Evolutionary conservation across 2,329 filamentous ascomycete species (phyloP).

Genomic region (Raffaelea arxii): DNA sequence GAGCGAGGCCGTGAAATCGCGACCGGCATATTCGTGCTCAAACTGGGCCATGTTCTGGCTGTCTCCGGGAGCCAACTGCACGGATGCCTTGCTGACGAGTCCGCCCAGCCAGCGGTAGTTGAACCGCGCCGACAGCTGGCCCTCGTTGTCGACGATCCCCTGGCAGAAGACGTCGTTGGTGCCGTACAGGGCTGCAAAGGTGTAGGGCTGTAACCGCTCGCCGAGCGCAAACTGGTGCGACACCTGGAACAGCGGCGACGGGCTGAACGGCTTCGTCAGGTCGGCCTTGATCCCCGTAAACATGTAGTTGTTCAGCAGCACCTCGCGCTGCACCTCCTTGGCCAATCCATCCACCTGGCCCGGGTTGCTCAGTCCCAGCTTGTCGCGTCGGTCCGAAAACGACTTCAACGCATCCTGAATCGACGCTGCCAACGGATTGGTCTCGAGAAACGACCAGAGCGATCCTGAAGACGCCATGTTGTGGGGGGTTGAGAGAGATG

Average conservation of each 20-base stretch:
- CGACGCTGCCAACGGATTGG: conserved; percentile 62
- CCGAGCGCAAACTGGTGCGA: conserved; percentile 96
- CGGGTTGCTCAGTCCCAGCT: conserved; percentile 83
- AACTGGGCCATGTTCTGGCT: conserved; percentile 83
- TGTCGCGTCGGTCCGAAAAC: conserved; percentile 77
- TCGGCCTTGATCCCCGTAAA: conserved; percentile 95
- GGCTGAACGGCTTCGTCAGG: conserved; percentile 91
- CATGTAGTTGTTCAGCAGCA: conserved; percentile 92
- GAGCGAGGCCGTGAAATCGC: conserved; percentile 85
- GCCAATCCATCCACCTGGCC: conserved; percentile 79
- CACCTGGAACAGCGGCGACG: conserved; percentile 89
- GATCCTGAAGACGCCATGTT: conserved; percentile 40
- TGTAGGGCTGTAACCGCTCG: conserved; percentile 86
- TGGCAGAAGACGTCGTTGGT: conserved; percentile 88
- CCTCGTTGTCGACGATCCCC: conserved; percentile 90
- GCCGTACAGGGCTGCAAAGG: conserved; percentile 88
- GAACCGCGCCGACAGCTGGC: conserved; percentile 75
- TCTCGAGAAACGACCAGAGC: conserved; percentile 56
- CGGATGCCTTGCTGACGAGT: conserved; percentile 76
- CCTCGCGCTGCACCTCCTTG: conserved; percentile 90
- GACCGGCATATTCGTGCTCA: conserved; percentile 90
- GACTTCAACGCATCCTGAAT: conserved; percentile 69
- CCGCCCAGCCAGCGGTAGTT: conserved; percentile 78
- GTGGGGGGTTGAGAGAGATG: too few species aligned
- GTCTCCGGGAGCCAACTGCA: conserved; percentile 70